Conservation (phyloP, 441 rosid genomes). For the Populus trichocarpa region DNA sequence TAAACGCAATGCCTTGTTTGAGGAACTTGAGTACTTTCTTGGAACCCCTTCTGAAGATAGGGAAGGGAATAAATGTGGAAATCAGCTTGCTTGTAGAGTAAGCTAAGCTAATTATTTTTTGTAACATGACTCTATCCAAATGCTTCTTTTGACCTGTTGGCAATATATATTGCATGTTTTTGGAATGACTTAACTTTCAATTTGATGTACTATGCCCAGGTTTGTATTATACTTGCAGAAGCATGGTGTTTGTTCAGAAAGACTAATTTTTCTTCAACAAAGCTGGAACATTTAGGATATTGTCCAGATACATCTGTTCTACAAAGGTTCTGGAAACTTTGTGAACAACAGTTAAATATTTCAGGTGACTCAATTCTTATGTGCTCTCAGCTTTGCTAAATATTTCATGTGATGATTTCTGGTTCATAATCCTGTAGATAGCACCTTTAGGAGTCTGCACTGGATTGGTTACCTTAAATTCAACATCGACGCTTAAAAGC, state of each 20-base stretch:
- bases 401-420: background rate
- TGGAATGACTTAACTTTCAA: conserved; percentile 14
- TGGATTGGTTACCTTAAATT: background rate
- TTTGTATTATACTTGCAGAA: conserved; percentile 79
- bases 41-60: conserved; percentile 35
- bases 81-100: conserved; percentile 79
- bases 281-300: conserved; percentile 72
- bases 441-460: background rate
- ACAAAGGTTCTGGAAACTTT: conserved; percentile 80
- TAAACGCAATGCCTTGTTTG: conserved; percentile 71
- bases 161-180: conserved; percentile 12
- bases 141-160: conserved; percentile 5
- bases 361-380: conserved; percentile 49
- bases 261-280: conserved; percentile 61
- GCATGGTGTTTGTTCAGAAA: conserved; percentile 76
- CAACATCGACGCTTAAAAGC: background rate
- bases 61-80: conserved; percentile 49
- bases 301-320: conserved; percentile 60
- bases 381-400: background rate
- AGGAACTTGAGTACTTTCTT: conserved; percentile 74
- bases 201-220: conserved; percentile 46
- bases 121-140: conserved; percentile 8
- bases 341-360: conserved; percentile 64
- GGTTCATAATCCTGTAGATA: background rate
- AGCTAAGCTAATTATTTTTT: conserved; percentile 36